These are phyloP conservation scores for Zarea fungicola DNA, from an alignment of 2,329 filamentous ascomycete genomes.

Conservation along the genomic window DNA sequence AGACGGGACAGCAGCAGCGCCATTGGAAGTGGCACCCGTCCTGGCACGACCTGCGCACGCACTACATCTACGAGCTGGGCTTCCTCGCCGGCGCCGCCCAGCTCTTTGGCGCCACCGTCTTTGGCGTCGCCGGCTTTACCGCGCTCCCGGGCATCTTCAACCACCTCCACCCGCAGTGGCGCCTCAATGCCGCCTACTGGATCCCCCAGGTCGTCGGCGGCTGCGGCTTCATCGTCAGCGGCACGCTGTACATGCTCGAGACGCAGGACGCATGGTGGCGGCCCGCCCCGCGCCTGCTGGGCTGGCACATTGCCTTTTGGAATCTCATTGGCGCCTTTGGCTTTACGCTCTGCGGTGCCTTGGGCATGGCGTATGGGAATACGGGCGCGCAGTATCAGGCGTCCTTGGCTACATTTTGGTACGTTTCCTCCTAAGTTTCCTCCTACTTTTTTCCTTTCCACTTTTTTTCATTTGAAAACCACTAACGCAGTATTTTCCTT, in stretches of 20 bases:
- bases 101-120: conserved; percentile 54
- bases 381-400: conserved; percentile 4
- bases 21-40: conserved; percentile 8
- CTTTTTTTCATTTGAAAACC: conserved; percentile 30
- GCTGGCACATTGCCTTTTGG: conserved; percentile 64
- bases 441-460: neutral
- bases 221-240: conserved; percentile 54
- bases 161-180: conserved; percentile 36
- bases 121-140: conserved; percentile 40
- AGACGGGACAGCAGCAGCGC: too few species aligned
- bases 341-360: conserved; percentile 56
- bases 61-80: conserved; percentile 47
- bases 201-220: conserved; percentile 57
- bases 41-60: conserved; percentile 5
- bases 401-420: conserved; percentile 33
- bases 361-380: conserved; percentile 28
- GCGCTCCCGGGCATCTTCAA: conserved; percentile 52
- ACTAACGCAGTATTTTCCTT: conserved; percentile 41
- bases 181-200: conserved; percentile 54
- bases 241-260: conserved; percentile 59
- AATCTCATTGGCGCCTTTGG: conserved; percentile 57
- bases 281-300: conserved; percentile 50
- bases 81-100: conserved; percentile 56
- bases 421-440: neutral
- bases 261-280: conserved; percentile 59